A percentile compares a stretch with the other conserved stretches of the same genome.
Conservation (phyloP, 192 early-diverging fungal species). For the Geosiphon pyriformis region DNA sequence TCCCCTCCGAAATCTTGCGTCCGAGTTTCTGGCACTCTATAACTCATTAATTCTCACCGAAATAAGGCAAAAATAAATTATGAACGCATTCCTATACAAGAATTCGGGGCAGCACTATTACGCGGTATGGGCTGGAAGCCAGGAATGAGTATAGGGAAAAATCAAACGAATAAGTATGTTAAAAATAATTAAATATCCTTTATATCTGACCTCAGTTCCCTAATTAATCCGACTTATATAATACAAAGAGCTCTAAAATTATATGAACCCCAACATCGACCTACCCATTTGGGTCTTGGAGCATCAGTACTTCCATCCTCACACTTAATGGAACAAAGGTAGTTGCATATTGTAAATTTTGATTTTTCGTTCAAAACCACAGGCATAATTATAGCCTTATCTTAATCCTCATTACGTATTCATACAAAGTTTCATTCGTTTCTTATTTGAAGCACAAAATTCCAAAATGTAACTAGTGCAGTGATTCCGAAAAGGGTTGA, state of each 20-base stretch:
- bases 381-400: too few species aligned
- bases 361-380: too few species aligned
- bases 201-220: too few species aligned
- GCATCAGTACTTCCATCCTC: neutral
- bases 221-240: neutral
- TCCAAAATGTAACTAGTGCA: too few species aligned
- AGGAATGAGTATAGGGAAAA: constrained; percentile 12
- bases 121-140: constrained; percentile 86
- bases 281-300: neutral
- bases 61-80: constrained; percentile 50
- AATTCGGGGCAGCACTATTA: constrained; percentile 82
- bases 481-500: too few species aligned
- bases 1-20: neutral
- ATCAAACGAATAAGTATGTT: constrained; percentile 5
- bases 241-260: neutral
- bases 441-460: too few species aligned
- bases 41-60: neutral
- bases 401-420: too few species aligned
- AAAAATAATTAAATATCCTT: too few species aligned
- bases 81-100: constrained; percentile 78
- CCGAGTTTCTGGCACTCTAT: neutral
- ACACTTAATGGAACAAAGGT: neutral
- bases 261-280: neutral
- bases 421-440: too few species aligned
- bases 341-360: too few species aligned